Base-by-base conservation (phyloP, 1,284 basidiomycete genomes). In the Sanghuangporus baumii region DNA sequence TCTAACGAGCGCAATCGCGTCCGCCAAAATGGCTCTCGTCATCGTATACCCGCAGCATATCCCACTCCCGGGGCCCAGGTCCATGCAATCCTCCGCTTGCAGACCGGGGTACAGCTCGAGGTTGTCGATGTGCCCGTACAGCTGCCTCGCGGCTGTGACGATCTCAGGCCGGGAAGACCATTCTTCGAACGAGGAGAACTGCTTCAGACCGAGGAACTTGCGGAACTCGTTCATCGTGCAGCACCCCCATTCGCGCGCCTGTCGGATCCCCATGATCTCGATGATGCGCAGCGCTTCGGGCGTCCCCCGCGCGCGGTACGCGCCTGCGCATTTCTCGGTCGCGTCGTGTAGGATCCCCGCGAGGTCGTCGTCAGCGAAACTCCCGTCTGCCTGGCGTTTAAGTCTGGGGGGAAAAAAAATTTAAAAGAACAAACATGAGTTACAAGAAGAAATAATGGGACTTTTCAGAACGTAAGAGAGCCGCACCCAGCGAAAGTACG, bases 151-250 rank as follows among this genome's bases (percentile, higher is more conserved):
- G 8, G 79, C 78, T 26, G 69, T 68, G 70, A 76, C 76, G 58
- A 86, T 77, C 56, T 77, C 77, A 1, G 76, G 73, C 63, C 83
- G 78, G 6, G 57, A 56, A 68, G 82, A 85, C 85, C 85, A 87
- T 40, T 87, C 84, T 66, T 80, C 75, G 68, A 85, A 83, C 38
- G 67, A 72, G 31, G 72, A 68, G 65, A 78, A 81, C 55, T 71
- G 68, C 67, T 76, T 81, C 16, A 82, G 69, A 2, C 78, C 77
- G 54, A 82, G 64, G 67, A 77, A 81, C 66, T 74, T 69, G 52
- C 83, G 74, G 71, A 86, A 86, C 71, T 88, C 86, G 67, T 87
- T 87, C 76, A 87, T 50, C 46, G 76, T 72, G 64, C 76, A 78
- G 9, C 74, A 70, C 18, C 73, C 68, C 76, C 78, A 79, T 9